Base-by-base conservation (phyloP, 352 stramenopile species). In the Pythium aquatile region DNA sequence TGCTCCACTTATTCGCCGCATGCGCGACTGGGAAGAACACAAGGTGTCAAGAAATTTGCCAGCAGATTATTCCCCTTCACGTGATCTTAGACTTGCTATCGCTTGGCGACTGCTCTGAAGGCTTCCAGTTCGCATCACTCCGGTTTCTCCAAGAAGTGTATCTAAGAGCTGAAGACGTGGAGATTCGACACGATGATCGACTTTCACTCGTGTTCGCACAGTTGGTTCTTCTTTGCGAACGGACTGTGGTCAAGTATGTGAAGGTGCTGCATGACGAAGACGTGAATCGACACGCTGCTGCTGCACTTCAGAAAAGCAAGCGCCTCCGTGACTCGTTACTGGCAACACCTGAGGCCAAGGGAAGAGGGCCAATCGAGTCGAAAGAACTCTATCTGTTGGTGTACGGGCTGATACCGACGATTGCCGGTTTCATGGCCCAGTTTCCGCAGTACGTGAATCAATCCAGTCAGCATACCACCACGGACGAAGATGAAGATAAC, bases 11-110 rank as follows among this genome's bases (percentile, higher is more conserved):
- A 16, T 77, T 92, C 49, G 79, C 80, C 32, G 78, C 76, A 17
- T 88, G 81, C 49, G 83, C 77, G 1, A 76, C 69, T 0, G 81
- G 81, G 3, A 87, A 85, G 63, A 90, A 88, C 35, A 83, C 74
- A 7, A 74, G 74, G 13, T 78, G 77, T 5, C 81, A 90, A 63
- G 77, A 88, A 53, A 87, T 88, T 30, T 90, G 81, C 20, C 81
- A 90, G 64, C 78, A 90, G 58, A 77, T 88, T 33, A 40, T 88
- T 20, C 72, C 81, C 4, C 58, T 90, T n/a, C 47, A 51, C 11
- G 79, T 66, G 46, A 62, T 82, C 10, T 49, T 85, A 33, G 67
- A 83, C 39, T 40, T 90, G 37, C 30, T 88, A 17, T 52, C 51
- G 13, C 63, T 83, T 35, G 33, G 32, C 0, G 33, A 83, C 3